Base-by-base conservation (phyloP, 2,329 filamentous ascomycete species). In the Colletotrichum limetticola region DNA sequence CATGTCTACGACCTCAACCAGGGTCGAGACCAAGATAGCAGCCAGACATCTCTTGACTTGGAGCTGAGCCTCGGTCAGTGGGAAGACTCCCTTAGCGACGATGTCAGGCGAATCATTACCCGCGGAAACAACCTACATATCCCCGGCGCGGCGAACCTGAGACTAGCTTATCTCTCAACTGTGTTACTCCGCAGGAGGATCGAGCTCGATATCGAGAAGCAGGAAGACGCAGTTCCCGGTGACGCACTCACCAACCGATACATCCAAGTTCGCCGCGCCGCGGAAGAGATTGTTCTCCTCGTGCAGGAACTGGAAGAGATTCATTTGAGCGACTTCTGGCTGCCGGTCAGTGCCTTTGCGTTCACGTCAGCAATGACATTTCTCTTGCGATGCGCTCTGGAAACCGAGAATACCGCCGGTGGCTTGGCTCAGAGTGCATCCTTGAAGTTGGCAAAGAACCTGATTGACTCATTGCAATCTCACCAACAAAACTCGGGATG, bases 351-450 rank as follows among this genome's bases (percentile, higher is more conserved):
- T 52, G 84, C 86, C 0, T 89, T 88, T 67, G 81, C 83, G 0
- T 83, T 88, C 28, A 83, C 86, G 0, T 84, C 85, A 0, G 86
- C 88, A 0, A 84, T 86, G 22, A 87, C 85, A 32, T 88, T 89
- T 37, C 76, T 89, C 37, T 77, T 89, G 11, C 82, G 87, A 2
- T 86, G 84, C 66, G 86, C 85, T 0, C 77, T 89, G 1, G 83
- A 87, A 71, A 83, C 83, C 8, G 84, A 84, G 62, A 83, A 81
- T 11, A 80, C 80, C 1, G 78, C 80, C 0, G 75, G 74, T 0
- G 80, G 80, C 0, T 78, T 86, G 2, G 79, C 79, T 1, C 79
- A 83, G 58, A 83, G 82, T 58, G 77, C 75, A 3, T 84, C 85
- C 0, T 77, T 88, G 8, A 78, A 79, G n/a, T 81, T 87, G 66